phyloP scores from a whole-genome alignment of 306 rosid species.

The Lupinus albus region DNA sequence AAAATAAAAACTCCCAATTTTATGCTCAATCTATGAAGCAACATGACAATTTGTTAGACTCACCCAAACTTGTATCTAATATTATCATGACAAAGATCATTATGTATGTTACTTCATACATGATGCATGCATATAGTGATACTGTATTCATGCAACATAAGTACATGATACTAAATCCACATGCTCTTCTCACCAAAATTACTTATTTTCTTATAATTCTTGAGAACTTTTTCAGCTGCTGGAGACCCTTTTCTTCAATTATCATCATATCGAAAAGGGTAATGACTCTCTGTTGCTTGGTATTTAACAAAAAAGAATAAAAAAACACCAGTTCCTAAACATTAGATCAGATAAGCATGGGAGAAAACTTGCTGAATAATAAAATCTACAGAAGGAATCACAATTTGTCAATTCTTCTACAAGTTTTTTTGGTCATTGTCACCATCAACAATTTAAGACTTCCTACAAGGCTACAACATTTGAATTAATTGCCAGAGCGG shows the following conservation, averaged over 20 bases:
- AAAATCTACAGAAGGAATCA: slow-evolving; percentile 46
- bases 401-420: slow-evolving; percentile 45
- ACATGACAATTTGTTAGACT: no score
- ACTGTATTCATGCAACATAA: no score
- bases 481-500: slow-evolving; percentile 38
- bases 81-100: no score
- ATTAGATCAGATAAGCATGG: slow-evolving; percentile 41
- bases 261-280: neutral
- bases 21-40: no score
- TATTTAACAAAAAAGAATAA: slow-evolving; percentile 29
- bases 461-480: slow-evolving; percentile 39
- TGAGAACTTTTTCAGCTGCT: neutral
- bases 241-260: neutral
- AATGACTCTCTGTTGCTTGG: slow-evolving; percentile 32
- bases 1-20: no score
- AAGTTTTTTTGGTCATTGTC: slow-evolving; percentile 31
- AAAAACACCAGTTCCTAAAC: slow-evolving; percentile 45
- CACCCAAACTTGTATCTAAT: no score
- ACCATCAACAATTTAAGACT: slow-evolving; percentile 38
- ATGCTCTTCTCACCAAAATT: neutral
- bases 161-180: neutral
- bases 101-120: no score
- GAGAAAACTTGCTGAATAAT: slow-evolving; percentile 43
- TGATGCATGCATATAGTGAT: no score
- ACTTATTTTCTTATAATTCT: neutral